Evolutionary conservation across 805 yeast genomes (phyloP).

Genomic region (Brettanomyces custersianus): DNA sequence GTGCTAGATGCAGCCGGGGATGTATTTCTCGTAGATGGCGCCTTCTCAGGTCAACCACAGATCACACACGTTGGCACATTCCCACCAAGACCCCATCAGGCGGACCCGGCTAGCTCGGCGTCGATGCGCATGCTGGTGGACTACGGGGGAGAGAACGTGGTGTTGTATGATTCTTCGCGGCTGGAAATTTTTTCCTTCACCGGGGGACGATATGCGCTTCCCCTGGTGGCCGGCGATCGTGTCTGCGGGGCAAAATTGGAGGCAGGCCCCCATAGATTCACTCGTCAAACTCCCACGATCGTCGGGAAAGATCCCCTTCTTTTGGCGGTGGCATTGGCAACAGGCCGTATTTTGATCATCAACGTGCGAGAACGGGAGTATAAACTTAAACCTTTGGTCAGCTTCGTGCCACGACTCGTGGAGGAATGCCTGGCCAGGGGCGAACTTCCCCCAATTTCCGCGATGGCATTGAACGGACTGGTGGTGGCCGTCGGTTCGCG

Average conservation of each 20-base stretch:
- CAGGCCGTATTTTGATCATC: slow-evolving; percentile 33
- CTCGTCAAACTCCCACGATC: slow-evolving; percentile 9
- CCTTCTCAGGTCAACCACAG: slow-evolving; percentile 7
- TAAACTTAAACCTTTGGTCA: slow-evolving; percentile 11
- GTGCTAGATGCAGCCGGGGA: slow-evolving; percentile 16
- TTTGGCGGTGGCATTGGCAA: slow-evolving; percentile 27
- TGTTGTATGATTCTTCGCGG: slow-evolving; percentile 12
- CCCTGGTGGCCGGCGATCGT: slow-evolving; percentile 1
- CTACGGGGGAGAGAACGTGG: slow-evolving; percentile 22
- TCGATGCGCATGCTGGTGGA: slow-evolving; percentile 19
- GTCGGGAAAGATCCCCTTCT: slow-evolving; percentile 24
- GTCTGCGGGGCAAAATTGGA: slow-evolving; percentile 20
- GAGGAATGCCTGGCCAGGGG: slow-evolving; percentile 14
- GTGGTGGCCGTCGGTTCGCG: slow-evolving; percentile 31
- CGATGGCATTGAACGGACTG: slow-evolving; percentile 20
- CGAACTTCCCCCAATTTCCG: slow-evolving; percentile 20
- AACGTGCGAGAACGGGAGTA: slow-evolving; percentile 28
- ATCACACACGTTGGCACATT: not conserved
- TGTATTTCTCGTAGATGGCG: slow-evolving; percentile 14
- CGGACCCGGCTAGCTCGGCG: slow-evolving; percentile 4
- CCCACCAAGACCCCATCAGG: not conserved
- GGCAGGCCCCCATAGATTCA: slow-evolving; percentile 10
- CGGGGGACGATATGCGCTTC: not conserved
- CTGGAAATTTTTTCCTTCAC: slow-evolving; percentile 16
- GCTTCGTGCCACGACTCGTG: slow-evolving; percentile 16